phyloP scores from a whole-genome alignment of 164 flowering plant genomes.

The Nelumbo lutea region DNA sequence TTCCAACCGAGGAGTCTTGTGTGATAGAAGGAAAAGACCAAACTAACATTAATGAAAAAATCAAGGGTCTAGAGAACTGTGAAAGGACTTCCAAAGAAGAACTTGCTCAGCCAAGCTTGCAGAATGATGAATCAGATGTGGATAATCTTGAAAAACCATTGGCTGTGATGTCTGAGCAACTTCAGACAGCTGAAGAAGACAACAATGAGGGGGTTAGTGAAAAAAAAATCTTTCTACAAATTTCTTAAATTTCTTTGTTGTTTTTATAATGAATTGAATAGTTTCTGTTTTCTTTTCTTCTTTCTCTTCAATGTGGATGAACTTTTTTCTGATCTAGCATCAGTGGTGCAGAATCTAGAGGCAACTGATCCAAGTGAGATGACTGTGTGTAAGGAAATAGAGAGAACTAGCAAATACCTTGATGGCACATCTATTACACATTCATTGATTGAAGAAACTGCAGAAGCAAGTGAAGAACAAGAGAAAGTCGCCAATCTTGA shows the following conservation, averaged over 20 bases:
- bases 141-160: slow-evolving; percentile 4
- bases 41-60: background rate
- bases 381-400: background rate
- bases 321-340: background rate
- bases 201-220: background rate
- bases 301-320: too few relatives aligned
- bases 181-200: background rate
- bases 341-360: background rate
- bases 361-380: background rate
- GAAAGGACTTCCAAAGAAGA: slow-evolving; percentile 2
- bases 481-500: background rate
- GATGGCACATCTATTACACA: background rate
- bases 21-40: slow-evolving; percentile 1
- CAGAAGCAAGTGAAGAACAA: background rate
- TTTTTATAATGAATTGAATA: too few relatives aligned
- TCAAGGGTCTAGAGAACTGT: background rate
- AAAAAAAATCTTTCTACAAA: background rate
- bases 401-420: background rate
- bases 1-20: slow-evolving; percentile 6
- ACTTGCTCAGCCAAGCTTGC: slow-evolving; percentile 3
- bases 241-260: too few relatives aligned
- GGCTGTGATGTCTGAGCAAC: slow-evolving; percentile 3
- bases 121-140: slow-evolving; percentile 3
- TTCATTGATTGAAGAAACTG: background rate
- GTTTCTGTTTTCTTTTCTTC: too few relatives aligned